phyloP scores from a whole-genome alignment of 306 rosid genomes.

The Oxytropis ochrocephala region DNA sequence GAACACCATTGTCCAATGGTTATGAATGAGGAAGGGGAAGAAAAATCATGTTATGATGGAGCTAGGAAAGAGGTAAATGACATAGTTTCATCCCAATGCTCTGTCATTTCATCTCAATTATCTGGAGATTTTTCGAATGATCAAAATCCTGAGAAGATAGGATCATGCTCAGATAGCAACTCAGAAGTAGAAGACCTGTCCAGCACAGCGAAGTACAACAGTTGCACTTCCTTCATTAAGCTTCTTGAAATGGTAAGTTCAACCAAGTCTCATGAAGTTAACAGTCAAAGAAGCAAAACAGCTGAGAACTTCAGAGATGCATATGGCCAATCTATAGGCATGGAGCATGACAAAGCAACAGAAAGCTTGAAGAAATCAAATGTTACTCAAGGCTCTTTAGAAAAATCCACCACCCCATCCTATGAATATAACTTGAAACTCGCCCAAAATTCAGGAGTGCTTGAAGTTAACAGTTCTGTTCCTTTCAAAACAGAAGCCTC shows the following conservation, averaged over 20 bases:
- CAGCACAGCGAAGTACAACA: conserved; percentile 32
- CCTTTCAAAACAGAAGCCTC: conserved; percentile 35
- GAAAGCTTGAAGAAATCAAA: conserved; percentile 29
- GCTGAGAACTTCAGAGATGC: conserved; percentile 27
- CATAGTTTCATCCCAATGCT: conserved; percentile 40
- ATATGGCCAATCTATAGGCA: conserved; percentile 14
- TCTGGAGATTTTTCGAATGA: conserved; percentile 48
- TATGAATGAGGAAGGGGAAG: conserved; percentile 30
- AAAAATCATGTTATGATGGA: conserved; percentile 28
- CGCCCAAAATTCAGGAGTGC: conserved; percentile 27
- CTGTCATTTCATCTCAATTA: conserved; percentile 46
- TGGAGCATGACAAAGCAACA: conserved; percentile 26
- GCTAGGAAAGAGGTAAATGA: conserved; percentile 30
- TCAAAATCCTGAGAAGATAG: conserved; percentile 58
- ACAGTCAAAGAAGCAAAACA: conserved; percentile 24
- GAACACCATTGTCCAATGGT: conserved; percentile 11
- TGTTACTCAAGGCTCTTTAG: conserved; percentile 24
- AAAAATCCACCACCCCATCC: conserved; percentile 34
- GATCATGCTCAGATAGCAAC: conserved; percentile 61
- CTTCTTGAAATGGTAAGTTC: conserved; percentile 46
- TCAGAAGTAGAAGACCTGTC: conserved; percentile 63
- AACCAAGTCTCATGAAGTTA: conserved; percentile 31
- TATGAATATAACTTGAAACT: conserved; percentile 26
- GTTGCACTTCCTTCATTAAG: conserved; percentile 32
- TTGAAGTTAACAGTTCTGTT: conserved; percentile 39